phyloP scores from a whole-genome alignment of 164 flowering plant species.

The Annona squamosa region DNA sequence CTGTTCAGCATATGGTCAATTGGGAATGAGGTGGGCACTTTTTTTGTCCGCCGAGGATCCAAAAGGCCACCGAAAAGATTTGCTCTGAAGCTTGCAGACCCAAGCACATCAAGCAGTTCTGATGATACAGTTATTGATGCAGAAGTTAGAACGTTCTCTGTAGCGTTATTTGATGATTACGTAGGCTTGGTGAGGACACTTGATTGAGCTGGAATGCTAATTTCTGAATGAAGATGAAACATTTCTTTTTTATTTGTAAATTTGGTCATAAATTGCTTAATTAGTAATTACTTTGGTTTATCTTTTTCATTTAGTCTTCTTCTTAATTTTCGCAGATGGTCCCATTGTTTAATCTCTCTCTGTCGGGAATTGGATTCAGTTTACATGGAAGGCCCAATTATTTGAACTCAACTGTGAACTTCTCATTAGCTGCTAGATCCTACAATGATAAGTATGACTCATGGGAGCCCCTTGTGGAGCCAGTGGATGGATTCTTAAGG shows the following conservation, averaged over 20 bases:
- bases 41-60: slow-evolving; percentile 64
- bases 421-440: slow-evolving; percentile 80
- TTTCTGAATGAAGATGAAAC: not conserved
- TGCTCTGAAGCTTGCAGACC: slow-evolving; percentile 75
- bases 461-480: slow-evolving; percentile 98
- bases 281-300: not conserved
- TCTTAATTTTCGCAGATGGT: slow-evolving; percentile 63
- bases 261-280: not conserved
- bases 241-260: not conserved
- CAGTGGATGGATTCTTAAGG: slow-evolving; percentile 88
- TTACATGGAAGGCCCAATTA: slow-evolving; percentile 61
- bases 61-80: slow-evolving; percentile 86
- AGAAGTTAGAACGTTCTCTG: slow-evolving; percentile 74
- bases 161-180: slow-evolving; percentile 92
- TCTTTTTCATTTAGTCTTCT: slow-evolving; percentile 4
- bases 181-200: slow-evolving; percentile 77
- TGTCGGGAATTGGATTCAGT: slow-evolving; percentile 56
- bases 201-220: slow-evolving; percentile 1
- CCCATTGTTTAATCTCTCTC: slow-evolving; percentile 75
- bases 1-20: slow-evolving; percentile 83
- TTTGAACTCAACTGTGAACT: slow-evolving; percentile 59
- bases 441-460: slow-evolving; percentile 86
- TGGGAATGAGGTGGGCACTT: slow-evolving; percentile 72
- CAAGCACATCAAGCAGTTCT: slow-evolving; percentile 38
- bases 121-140: slow-evolving; percentile 77